Evolutionary conservation across 768 basidiomycete genomes (phyloP).

Genomic region (Lepiota venenata): DNA sequence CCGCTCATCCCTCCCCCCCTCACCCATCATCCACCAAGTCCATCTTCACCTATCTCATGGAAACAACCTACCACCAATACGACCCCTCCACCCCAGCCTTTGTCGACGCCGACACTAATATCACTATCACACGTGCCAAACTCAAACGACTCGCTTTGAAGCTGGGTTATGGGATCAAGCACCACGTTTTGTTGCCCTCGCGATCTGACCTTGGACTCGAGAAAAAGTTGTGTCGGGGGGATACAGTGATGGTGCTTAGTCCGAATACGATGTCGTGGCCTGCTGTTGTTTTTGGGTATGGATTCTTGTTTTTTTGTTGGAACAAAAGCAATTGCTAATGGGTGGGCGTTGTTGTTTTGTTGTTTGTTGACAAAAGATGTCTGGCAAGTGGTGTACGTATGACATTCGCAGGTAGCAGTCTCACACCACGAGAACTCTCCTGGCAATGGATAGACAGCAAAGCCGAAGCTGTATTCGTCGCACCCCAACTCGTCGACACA

Average conservation of each 20-base stretch:
- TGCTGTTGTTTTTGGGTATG: conserved; percentile 14
- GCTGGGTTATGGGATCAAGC: conserved; percentile 20
- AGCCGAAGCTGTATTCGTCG: conserved; percentile 12
- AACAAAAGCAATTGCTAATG: no score
- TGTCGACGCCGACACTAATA: conserved; percentile 19
- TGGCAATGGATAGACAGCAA: conserved; percentile 15
- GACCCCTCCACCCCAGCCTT: conserved; percentile 15
- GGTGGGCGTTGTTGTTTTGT: no score
- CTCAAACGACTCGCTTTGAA: conserved; percentile 17
- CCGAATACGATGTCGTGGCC: conserved; percentile 16
- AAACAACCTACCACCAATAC: conserved; percentile 15
- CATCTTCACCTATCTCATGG: conserved; percentile 22
- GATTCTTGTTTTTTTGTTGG: not conserved
- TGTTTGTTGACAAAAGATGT: no score
- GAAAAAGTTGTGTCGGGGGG: conserved; percentile 9
- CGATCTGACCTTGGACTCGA: not conserved
- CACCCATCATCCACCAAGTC: conserved; percentile 17
- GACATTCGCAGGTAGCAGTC: conserved; percentile 12
- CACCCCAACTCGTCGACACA: conserved; percentile 6
- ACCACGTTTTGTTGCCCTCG: conserved; percentile 14
- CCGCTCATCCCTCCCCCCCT: conserved; percentile 15
- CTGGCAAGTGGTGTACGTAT: conserved; percentile 13
- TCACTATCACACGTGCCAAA: conserved; percentile 16
- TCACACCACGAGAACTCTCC: conserved; percentile 14
- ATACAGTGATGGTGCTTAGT: conserved; percentile 16